phyloP scores from a whole-genome alignment of 2,329 filamentous ascomycete genomes.

The Orbilia oligospora region DNA sequence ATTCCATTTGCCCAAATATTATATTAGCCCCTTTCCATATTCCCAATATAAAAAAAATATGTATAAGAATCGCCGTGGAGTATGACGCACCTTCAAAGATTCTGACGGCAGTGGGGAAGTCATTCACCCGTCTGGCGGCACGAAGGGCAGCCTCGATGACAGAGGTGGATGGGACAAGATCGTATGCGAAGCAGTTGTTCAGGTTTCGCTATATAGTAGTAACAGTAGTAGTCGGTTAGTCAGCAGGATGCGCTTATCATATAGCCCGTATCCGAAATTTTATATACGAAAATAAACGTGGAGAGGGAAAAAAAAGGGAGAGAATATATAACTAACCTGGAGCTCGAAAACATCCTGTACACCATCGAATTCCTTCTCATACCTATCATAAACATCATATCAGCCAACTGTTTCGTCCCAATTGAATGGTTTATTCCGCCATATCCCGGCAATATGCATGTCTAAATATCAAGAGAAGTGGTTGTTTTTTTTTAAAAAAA shows the following conservation, averaged over 20 bases:
- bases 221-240: constrained; percentile 21
- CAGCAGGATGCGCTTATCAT: constrained; percentile 51
- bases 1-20: constrained; percentile 1
- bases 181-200: constrained; percentile 99
- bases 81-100: constrained; percentile 89
- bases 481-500: not conserved
- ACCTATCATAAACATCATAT: constrained; percentile 72
- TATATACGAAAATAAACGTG: too few relatives aligned
- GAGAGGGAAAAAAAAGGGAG: constrained; percentile 51
- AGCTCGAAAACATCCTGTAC: constrained; percentile 99
- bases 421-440: constrained; percentile 21
- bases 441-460: constrained; percentile 3
- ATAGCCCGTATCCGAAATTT: not conserved
- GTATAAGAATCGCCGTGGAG: not conserved
- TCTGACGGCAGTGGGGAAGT: constrained; percentile 97
- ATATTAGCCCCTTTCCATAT: not conserved
- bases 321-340: constrained; percentile 77
- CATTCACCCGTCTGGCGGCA: constrained; percentile 95
- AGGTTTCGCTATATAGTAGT: constrained; percentile 81
- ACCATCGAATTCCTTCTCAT: constrained; percentile 98
- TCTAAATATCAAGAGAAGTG: not conserved
- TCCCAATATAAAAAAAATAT: not conserved
- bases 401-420: constrained; percentile 10
- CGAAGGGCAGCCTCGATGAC: constrained; percentile 92
- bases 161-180: constrained; percentile 94